Evolutionary conservation across 768 basidiomycete species (phyloP).

Genomic region (Lepiota venenata): DNA sequence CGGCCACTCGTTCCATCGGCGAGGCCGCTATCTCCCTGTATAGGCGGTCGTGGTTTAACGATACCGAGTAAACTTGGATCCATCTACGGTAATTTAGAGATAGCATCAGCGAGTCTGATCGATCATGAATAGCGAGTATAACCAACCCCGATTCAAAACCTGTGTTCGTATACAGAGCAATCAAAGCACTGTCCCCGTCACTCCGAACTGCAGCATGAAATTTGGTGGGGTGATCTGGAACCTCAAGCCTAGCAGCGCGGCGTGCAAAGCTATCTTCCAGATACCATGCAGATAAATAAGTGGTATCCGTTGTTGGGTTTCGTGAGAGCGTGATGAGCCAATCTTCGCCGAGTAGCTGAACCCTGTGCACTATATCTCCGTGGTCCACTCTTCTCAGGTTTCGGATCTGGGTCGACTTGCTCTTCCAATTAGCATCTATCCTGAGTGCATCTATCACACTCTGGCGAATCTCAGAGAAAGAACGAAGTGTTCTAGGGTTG

Average conservation of each 20-base stretch:
- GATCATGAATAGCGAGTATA: too few species aligned
- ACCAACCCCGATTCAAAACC: not conserved
- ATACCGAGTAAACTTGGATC: not conserved
- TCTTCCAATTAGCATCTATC: constrained; percentile 50
- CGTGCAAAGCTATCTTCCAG: not conserved
- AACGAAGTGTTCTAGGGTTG: constrained; percentile 23
- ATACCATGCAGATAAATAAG: constrained; percentile 10
- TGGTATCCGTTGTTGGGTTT: not conserved
- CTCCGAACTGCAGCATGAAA: constrained; percentile 7
- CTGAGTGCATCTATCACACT: constrained; percentile 40
- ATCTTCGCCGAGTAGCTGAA: constrained; percentile 42
- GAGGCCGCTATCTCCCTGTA: not conserved
- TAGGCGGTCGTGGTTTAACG: not conserved
- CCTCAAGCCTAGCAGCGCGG: constrained; percentile 6
- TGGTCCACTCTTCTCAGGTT: constrained; percentile 32
- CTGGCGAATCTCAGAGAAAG: constrained; percentile 31
- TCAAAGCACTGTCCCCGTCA: not conserved
- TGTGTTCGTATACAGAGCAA: not conserved
- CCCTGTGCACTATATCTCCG: constrained; percentile 38
- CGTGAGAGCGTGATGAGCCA: constrained; percentile 43
- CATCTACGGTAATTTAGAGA: not conserved
- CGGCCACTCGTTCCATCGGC: not conserved
- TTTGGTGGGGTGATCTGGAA: constrained; percentile 1
- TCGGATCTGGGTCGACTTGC: constrained; percentile 30
- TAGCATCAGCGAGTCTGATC: not conserved